phyloP scores from a whole-genome alignment of 805 yeast species.

The Metschnikowia lunata region DNA sequence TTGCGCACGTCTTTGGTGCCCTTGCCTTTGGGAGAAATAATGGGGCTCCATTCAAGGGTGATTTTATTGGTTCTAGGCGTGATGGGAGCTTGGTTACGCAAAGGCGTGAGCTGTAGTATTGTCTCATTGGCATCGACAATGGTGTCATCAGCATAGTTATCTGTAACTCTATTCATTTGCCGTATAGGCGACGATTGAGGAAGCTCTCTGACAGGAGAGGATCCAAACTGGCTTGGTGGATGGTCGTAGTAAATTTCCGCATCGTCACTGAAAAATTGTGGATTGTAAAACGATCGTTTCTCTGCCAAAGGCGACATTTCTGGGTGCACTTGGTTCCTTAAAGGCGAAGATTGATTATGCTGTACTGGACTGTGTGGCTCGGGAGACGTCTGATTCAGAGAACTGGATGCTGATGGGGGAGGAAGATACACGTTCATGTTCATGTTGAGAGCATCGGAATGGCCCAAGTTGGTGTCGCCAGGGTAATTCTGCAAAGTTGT shows the following conservation, averaged over 20 bases:
- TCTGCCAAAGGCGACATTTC: slow-evolving; percentile 13
- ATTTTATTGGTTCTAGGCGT: slow-evolving; percentile 34
- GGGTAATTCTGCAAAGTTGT: not conserved
- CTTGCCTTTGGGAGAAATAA: slow-evolving; percentile 35
- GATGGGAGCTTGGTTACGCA: slow-evolving; percentile 29
- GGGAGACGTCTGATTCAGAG: slow-evolving; percentile 32
- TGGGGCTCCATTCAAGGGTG: slow-evolving; percentile 42
- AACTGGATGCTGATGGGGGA: slow-evolving; percentile 32
- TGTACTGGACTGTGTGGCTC: slow-evolving; percentile 26
- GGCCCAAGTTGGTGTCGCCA: not conserved
- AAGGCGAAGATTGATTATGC: slow-evolving; percentile 26
- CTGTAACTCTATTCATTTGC: slow-evolving; percentile 1
- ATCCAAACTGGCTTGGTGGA: slow-evolving; percentile 17
- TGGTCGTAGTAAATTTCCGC: slow-evolving; percentile 10
- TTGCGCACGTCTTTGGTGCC: slow-evolving; percentile 14
- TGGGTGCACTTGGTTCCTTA: not conserved
- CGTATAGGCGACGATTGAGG: slow-evolving; percentile 13
- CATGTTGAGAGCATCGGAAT: slow-evolving; percentile 10
- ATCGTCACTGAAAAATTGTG: slow-evolving; percentile 38
- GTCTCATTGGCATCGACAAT: slow-evolving; percentile 38
- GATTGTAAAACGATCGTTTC: slow-evolving; percentile 29
- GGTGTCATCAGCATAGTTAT: slow-evolving; percentile 23
- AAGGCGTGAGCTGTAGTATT: slow-evolving; percentile 37
- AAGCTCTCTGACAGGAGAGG: slow-evolving; percentile 29
- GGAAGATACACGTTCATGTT: slow-evolving; percentile 30